A percentile compares a stretch with the other conserved stretches of the same genome.
Conservation (phyloP, 2,329 filamentous ascomycete genomes). For the Tolypocladium capitatum region DNA sequence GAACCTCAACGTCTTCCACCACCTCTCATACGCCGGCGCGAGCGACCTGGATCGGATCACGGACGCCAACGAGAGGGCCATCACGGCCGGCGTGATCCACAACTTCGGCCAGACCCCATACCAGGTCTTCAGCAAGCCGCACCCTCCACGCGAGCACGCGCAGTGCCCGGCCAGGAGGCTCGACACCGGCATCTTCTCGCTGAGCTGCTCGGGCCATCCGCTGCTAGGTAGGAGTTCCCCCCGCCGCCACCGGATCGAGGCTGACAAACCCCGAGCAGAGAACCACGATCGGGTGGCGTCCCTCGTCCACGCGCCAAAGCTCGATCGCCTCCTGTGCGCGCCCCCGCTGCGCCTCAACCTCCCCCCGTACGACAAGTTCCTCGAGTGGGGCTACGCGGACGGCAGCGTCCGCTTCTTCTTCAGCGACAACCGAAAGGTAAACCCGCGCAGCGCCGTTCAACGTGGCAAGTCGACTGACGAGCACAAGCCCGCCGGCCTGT, state of each 20-base stretch:
- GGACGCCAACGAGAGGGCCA: slow-evolving; percentile 73
- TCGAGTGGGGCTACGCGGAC: slow-evolving; percentile 94
- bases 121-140: slow-evolving; percentile 76
- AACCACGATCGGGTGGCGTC: slow-evolving; percentile 70
- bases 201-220: slow-evolving; percentile 68
- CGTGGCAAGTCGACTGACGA: slow-evolving; percentile 13
- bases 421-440: slow-evolving; percentile 63
- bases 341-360: slow-evolving; percentile 79
- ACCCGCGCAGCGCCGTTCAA: slow-evolving; percentile 1
- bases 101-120: slow-evolving; percentile 97
- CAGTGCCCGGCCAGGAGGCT: slow-evolving; percentile 54
- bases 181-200: slow-evolving; percentile 62
- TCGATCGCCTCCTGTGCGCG: slow-evolving; percentile 72
- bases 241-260: neutral
- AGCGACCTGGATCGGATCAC: slow-evolving; percentile 85
- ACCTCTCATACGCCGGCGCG: slow-evolving; percentile 86
- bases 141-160: slow-evolving; percentile 61
- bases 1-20: slow-evolving; percentile 88
- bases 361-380: slow-evolving; percentile 80
- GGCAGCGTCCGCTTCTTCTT: slow-evolving; percentile 85
- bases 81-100: slow-evolving; percentile 92
- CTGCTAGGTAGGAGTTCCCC: slow-evolving; percentile 42
- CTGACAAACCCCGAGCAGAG: slow-evolving; percentile 20
- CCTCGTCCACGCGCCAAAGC: slow-evolving; percentile 62
- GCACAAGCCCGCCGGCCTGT: slow-evolving; percentile 57